Percentiles rank a stretch among this genome's conserved stretches.
These are phyloP conservation scores for Chrysoporthe austroafricana DNA, from an alignment of 2,329 filamentous ascomycete genomes.

Conservation along the genomic window DNA sequence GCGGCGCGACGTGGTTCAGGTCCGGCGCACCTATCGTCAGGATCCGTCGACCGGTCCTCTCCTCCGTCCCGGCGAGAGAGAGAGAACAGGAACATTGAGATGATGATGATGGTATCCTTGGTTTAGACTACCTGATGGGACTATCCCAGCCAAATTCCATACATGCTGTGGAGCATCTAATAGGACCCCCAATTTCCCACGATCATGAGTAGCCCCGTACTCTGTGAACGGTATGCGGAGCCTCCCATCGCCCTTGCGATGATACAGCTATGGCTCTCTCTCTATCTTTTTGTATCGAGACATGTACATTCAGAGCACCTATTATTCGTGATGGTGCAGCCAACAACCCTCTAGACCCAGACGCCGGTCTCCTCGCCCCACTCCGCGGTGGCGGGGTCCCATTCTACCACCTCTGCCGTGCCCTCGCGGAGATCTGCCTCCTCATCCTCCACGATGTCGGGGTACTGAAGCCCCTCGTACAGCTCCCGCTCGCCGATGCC, in stretches of 20 bases:
- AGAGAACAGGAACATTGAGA: neutral
- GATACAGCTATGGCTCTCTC: too few species aligned
- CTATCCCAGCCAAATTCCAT: neutral
- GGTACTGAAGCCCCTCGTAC: conserved; percentile 17
- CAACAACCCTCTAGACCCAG: conserved; percentile 3
- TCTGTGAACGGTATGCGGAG: neutral
- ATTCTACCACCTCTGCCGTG: conserved; percentile 14
- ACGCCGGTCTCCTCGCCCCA: conserved; percentile 28
- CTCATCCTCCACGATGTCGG: conserved; percentile 20
- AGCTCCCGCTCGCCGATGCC: conserved; percentile 18
- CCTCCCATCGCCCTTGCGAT: neutral
- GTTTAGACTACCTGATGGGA: neutral
- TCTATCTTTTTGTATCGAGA: neutral
- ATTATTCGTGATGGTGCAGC: neutral
- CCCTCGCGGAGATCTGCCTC: conserved; percentile 10
- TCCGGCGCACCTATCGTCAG: too few species aligned
- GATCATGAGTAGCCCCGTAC: neutral
- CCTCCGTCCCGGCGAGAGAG: neutral
- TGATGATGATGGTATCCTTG: neutral
- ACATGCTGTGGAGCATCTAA: neutral
- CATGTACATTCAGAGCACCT: neutral
- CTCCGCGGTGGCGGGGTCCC: conserved; percentile 13
- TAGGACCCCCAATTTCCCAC: neutral
- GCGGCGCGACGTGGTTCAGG: too few species aligned
- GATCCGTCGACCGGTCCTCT: too few species aligned